Evolutionary conservation across 1,284 basidiomycete genomes (phyloP).

Genomic region (Sanguinoderma infundibulare): DNA sequence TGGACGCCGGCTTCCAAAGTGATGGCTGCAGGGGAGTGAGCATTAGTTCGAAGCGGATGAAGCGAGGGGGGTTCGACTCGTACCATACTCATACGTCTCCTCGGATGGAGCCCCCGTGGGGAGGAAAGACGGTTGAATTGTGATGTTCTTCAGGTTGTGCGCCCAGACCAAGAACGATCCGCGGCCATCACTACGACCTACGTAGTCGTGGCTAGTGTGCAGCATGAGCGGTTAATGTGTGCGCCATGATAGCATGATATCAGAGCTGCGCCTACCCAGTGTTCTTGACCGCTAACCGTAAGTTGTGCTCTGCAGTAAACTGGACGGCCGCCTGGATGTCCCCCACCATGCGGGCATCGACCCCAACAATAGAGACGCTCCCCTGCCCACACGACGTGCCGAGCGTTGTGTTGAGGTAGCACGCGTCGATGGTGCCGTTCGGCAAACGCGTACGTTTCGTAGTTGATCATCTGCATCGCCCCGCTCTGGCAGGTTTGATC

Average conservation of each 20-base stretch:
- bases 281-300: slow-evolving; percentile 52
- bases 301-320: slow-evolving; percentile 43
- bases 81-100: slow-evolving; percentile 21
- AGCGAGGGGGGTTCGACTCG: not conserved
- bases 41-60: not conserved
- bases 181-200: slow-evolving; percentile 28
- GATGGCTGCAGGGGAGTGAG: slow-evolving; percentile 31
- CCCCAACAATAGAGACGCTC: slow-evolving; percentile 45
- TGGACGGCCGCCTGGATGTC: slow-evolving; percentile 47
- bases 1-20: slow-evolving; percentile 51
- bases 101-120: slow-evolving; percentile 16
- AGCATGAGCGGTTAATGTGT: not conserved
- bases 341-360: slow-evolving; percentile 41
- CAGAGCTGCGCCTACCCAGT: slow-evolving; percentile 43
- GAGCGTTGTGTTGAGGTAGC: slow-evolving; percentile 44
- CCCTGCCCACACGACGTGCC: slow-evolving; percentile 47
- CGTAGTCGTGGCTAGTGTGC: slow-evolving; percentile 27
- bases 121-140: slow-evolving; percentile 33
- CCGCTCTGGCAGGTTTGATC: slow-evolving; percentile 45
- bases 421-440: slow-evolving; percentile 47
- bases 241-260: not conserved
- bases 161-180: slow-evolving; percentile 33
- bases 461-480: slow-evolving; percentile 44
- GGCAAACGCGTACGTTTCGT: slow-evolving; percentile 42
- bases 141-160: slow-evolving; percentile 31